Evolutionary conservation across 2,329 filamentous ascomycete genomes (phyloP).

Genomic region (Endoconidiophora laricicola): DNA sequence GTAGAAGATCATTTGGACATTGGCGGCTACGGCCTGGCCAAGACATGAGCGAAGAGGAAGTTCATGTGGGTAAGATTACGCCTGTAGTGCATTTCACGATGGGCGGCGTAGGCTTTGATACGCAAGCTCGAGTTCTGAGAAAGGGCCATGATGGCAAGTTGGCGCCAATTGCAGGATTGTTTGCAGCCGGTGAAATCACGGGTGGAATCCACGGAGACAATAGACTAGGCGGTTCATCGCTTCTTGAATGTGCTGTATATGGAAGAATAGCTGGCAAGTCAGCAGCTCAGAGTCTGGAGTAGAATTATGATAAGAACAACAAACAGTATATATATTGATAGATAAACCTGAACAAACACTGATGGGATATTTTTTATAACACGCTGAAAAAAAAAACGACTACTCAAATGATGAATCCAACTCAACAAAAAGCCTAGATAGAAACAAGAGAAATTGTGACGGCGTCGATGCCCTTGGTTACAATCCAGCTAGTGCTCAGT

Average conservation of each 20-base stretch:
- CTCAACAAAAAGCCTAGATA: not conserved
- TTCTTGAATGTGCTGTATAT: constrained; percentile 48
- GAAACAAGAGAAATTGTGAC: not conserved
- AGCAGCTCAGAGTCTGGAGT: constrained; percentile 21
- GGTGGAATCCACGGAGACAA: constrained; percentile 49
- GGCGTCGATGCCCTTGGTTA: constrained; percentile 16
- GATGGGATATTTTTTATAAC: not conserved
- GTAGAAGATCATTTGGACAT: constrained; percentile 34
- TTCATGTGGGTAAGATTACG: constrained; percentile 43
- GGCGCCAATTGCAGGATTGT: constrained; percentile 35
- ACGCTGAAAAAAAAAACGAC: not conserved
- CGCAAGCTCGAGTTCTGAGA: constrained; percentile 33
- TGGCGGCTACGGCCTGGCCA: constrained; percentile 33
- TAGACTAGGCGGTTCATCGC: constrained; percentile 41
- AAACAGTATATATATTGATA: not conserved
- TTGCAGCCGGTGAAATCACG: constrained; percentile 47
- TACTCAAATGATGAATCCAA: not conserved
- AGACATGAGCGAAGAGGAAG: constrained; percentile 27
- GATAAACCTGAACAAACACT: not conserved
- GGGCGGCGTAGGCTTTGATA: constrained; percentile 44
- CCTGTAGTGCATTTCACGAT: constrained; percentile 52
- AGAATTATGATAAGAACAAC: not conserved
- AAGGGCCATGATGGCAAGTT: constrained; percentile 20
- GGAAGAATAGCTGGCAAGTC: constrained; percentile 38
- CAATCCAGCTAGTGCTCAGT: constrained; percentile 18